A percentile compares a stretch with the other conserved stretches of the same genome.
Conservation (phyloP, 1,284 basidiomycete genomes). For the Cryptococcus sp. region DNA sequence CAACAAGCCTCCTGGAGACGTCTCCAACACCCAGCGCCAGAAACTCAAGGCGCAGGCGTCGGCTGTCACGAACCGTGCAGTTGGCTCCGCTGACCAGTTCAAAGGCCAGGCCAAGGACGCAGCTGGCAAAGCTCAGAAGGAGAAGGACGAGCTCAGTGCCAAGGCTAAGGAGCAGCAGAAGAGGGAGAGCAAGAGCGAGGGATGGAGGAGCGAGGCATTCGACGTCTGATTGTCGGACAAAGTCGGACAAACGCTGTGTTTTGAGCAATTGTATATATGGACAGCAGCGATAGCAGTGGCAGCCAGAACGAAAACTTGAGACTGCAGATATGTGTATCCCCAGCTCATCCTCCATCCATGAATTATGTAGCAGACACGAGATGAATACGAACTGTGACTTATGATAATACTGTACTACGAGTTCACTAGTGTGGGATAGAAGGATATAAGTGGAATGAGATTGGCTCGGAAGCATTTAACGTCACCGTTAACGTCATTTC, state of each 20-base stretch:
- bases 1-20: slow-evolving; percentile 43
- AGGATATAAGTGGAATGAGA: too few relatives aligned
- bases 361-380: too few relatives aligned
- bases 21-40: slow-evolving; percentile 42
- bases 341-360: too few relatives aligned
- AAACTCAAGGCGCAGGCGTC: slow-evolving; percentile 39
- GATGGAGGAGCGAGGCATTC: slow-evolving; percentile 55
- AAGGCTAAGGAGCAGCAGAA: slow-evolving; percentile 44
- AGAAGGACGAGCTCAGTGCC: slow-evolving; percentile 41
- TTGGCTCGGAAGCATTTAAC: too few relatives aligned
- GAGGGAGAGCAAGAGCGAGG: slow-evolving; percentile 46
- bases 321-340: too few relatives aligned
- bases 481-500: too few relatives aligned
- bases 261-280: not conserved
- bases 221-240: slow-evolving; percentile 20
- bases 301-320: too few relatives aligned
- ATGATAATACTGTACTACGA: too few relatives aligned
- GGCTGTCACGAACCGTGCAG: slow-evolving; percentile 24
- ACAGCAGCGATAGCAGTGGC: too few relatives aligned
- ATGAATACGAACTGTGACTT: too few relatives aligned
- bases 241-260: not conserved
- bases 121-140: slow-evolving; percentile 45
- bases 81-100: slow-evolving; percentile 33
- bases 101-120: slow-evolving; percentile 46
- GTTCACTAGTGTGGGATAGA: too few relatives aligned